These are phyloP conservation scores for Russula virescens DNA, from an alignment of 768 basidiomycete genomes.

Conservation along the genomic window DNA sequence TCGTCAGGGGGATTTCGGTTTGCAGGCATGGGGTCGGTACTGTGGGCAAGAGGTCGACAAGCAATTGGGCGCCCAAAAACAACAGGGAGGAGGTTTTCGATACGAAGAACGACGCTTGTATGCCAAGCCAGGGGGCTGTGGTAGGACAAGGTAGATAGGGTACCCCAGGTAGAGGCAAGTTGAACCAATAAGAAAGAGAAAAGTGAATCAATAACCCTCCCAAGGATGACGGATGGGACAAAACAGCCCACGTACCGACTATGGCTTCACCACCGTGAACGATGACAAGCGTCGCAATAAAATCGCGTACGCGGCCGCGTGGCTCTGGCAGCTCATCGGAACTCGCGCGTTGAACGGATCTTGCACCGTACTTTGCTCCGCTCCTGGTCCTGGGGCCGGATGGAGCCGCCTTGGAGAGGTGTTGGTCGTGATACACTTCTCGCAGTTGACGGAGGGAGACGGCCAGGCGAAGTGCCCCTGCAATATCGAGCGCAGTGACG, in stretches of 20 bases:
- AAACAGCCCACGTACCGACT: conserved; percentile 14
- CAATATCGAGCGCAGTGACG: conserved; percentile 19
- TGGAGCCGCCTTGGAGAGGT: conserved; percentile 2
- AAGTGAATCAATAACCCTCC: too few species aligned
- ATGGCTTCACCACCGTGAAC: conserved; percentile 25
- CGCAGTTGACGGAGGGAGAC: conserved; percentile 20
- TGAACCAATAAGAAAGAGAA: too few species aligned
- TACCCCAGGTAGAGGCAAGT: background rate
- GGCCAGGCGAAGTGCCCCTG: conserved; percentile 20
- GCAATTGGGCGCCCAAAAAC: conserved; percentile 11
- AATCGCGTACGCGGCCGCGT: conserved; percentile 21
- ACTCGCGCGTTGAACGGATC: background rate
- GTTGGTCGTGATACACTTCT: conserved; percentile 4
- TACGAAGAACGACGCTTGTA: conserved; percentile 23
- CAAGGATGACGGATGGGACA: background rate
- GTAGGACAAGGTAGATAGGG: background rate
- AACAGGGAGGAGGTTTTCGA: conserved; percentile 7
- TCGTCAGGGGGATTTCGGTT: conserved; percentile 19
- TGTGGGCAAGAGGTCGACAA: conserved; percentile 19
- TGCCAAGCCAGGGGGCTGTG: conserved; percentile 23
- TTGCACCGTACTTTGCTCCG: background rate
- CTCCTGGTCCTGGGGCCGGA: background rate
- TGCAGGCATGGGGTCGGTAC: conserved; percentile 11
- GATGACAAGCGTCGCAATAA: conserved; percentile 21
- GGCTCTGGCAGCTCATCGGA: background rate